Evolutionary conservation across 2,329 filamentous ascomycete genomes (phyloP).

Genomic region (Pseudogymnoascus pannorum): DNA sequence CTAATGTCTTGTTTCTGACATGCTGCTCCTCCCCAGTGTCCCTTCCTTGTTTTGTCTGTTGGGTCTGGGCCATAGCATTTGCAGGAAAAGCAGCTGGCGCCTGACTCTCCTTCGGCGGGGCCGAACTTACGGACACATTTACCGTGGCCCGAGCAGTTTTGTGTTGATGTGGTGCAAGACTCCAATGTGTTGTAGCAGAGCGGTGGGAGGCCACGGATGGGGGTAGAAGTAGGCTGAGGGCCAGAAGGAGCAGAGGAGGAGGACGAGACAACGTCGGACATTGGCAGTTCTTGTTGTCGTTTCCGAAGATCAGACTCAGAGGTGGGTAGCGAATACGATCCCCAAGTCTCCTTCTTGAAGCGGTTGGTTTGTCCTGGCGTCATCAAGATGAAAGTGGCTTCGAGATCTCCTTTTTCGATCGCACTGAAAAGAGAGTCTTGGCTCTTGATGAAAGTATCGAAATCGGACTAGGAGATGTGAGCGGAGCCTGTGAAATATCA

Average conservation of each 20-base stretch:
- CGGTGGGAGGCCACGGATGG: slow-evolving; percentile 40
- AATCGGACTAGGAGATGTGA: background rate
- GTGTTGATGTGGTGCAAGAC: slow-evolving; percentile 62
- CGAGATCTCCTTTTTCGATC: slow-evolving; percentile 1
- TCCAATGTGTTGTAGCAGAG: slow-evolving; percentile 67
- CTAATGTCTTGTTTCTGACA: slow-evolving; percentile 93
- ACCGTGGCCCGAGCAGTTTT: slow-evolving; percentile 78
- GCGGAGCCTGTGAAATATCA: background rate
- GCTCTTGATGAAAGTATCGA: background rate
- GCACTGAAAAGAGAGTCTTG: slow-evolving; percentile 3
- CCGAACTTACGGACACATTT: slow-evolving; percentile 62
- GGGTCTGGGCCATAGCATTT: slow-evolving; percentile 47
- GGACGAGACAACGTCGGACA: background rate
- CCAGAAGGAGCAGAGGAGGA: slow-evolving; percentile 10
- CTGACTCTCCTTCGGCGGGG: slow-evolving; percentile 34
- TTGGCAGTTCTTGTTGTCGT: background rate
- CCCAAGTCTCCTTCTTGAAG: background rate
- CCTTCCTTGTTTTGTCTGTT: slow-evolving; percentile 41
- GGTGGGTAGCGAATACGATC: background rate
- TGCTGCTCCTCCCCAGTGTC: slow-evolving; percentile 72
- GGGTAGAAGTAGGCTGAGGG: slow-evolving; percentile 15
- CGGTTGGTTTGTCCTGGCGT: background rate
- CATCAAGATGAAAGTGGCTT: background rate
- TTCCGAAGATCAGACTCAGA: background rate
- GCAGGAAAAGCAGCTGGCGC: slow-evolving; percentile 66